phyloP scores from a whole-genome alignment of 257 asterid species.

The Forsythia suspensa region DNA sequence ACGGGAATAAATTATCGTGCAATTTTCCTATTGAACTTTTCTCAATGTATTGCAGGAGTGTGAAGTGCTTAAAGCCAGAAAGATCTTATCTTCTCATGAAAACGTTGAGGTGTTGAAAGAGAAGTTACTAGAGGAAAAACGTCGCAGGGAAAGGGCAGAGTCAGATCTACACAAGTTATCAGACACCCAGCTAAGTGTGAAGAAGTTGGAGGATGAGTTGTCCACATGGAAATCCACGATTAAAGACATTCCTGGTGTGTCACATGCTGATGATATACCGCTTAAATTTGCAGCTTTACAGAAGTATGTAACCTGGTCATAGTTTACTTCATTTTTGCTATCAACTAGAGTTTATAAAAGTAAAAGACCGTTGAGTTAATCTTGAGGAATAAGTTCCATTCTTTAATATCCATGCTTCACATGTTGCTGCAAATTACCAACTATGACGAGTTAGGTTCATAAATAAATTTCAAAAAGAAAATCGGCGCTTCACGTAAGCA shows the following conservation, averaged over 20 bases:
- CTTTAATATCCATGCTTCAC: not conserved
- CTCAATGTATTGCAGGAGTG: constrained; percentile 62
- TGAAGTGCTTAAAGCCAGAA: constrained; percentile 90
- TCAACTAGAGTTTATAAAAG: constrained; percentile 14
- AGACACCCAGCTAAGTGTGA: constrained; percentile 47
- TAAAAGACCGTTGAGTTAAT: constrained; percentile 13
- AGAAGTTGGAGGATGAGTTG: constrained; percentile 76
- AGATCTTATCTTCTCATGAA: constrained; percentile 74
- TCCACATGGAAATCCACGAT: constrained; percentile 73
- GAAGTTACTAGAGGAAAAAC: constrained; percentile 79
- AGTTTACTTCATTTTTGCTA: constrained; percentile 13
- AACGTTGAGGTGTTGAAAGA: constrained; percentile 75
- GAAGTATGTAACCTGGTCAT: constrained; percentile 48
- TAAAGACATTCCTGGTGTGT: constrained; percentile 84
- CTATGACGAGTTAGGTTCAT: not conserved
- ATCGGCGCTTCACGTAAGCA: constrained; percentile 18
- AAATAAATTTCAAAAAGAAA: constrained; percentile 13
- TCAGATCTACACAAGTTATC: constrained; percentile 64
- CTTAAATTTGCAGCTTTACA: constrained; percentile 70
- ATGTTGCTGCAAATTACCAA: constrained; percentile 15
- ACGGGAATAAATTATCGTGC: not conserved
- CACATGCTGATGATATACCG: constrained; percentile 75
- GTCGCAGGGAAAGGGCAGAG: constrained; percentile 83
- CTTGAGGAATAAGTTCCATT: not conserved
- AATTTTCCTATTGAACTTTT: constrained; percentile 21